Evolutionary conservation across 1,284 basidiomycete genomes (phyloP), one percentile per base, ranked within the genome.

Genomic region (Ceratobasidium sp.): DNA sequence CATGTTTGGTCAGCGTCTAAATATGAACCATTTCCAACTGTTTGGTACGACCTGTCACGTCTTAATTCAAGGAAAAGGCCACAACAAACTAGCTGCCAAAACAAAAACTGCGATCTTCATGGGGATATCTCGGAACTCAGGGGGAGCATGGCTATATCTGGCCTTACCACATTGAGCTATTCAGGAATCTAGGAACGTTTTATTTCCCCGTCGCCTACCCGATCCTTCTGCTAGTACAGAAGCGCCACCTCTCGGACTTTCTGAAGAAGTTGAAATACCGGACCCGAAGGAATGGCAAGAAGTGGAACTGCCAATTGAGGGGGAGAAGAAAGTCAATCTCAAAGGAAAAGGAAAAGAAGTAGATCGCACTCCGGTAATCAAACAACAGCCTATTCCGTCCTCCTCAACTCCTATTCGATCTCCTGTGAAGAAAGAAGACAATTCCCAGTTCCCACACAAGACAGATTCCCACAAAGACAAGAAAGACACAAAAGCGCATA

Each of bases 281-380:
- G 64, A 12, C 23, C 23, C 26, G 9, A 12, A 66, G 9, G 64
- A 66, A 44, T 66, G 64, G 64, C 13, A 17, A 5, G 64, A 48
- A 46, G 64, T 66, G 26, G 44, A 66, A 66, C 40, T 48, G n/a
- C 64, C 64, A 46, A 66, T 10, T 66, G 64, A 66, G 64, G 64
- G 64, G 64, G 64, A 66, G 64, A 42, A 44, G 7, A 28, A 62
- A 40, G 23, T 13, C 23, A 28, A 62, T 40, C 26, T n/a, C n/a
- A n/a, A n/a, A n/a, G n/a, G n/a, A n/a, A n/a, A n/a, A n/a, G n/a
- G n/a, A n/a, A n/a, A n/a, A n/a, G n/a, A n/a, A n/a, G n/a, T n/a
- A n/a, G n/a, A n/a, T n/a, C n/a, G n/a, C n/a, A n/a, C n/a, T n/a
- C n/a, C n/a, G n/a, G n/a, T n/a, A n/a, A n/a, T n/a, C n/a, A n/a